Base-by-base conservation (phyloP, 768 basidiomycete genomes). In the Tubosaeta brunneosetosa region DNA sequence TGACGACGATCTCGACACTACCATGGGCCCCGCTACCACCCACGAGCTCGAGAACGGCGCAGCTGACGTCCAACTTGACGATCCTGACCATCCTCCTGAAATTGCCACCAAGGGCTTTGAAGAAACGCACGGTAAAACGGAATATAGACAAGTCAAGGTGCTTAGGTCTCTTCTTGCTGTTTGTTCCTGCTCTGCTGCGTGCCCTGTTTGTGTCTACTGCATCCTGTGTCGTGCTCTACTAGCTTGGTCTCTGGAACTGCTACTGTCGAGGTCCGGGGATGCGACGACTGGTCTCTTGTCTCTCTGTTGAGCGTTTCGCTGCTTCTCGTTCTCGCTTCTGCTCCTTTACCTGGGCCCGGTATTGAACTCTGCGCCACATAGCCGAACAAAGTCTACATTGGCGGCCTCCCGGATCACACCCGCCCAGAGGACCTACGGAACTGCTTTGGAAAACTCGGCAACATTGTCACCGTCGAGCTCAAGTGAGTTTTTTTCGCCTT, bases 341-440 rank as follows among this genome's bases (percentile, higher is more conserved):
- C 68, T 68, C 69, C 69, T 73, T 69, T 77, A 74, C 79, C 73
- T 74, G 69, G 68, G 68, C 78, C 46, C 64, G 74, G 80, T 83
- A 82, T 83, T 85, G 75, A 84, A 66, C 79, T 70, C 77, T 82
- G 74, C 81, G 77, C 79, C 76, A 75, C 77, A 75, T 80, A 92
- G 89, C 86, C 89, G 75, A 91, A 91, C 75, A 94, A 94, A 75
- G 85, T 94, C 70, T 94, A 94, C 69, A 83, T 94, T 66, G 91
- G 91, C 66, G 89, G 90, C 59, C 80, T 93, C 55, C 91, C 91
- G 57, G 88, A 91, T 73, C 80, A 90, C 59, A 92, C 90, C 44
- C 85, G 86, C 56, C 80, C 85, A 72, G 88, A 90, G 73, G 91
- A 94, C 64, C 72, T 93, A 26, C 85, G 83, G 70, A 86, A 79